Base-by-base conservation (phyloP, 2,329 filamentous ascomycete genomes). In the Biscogniauxia mediterranea region DNA sequence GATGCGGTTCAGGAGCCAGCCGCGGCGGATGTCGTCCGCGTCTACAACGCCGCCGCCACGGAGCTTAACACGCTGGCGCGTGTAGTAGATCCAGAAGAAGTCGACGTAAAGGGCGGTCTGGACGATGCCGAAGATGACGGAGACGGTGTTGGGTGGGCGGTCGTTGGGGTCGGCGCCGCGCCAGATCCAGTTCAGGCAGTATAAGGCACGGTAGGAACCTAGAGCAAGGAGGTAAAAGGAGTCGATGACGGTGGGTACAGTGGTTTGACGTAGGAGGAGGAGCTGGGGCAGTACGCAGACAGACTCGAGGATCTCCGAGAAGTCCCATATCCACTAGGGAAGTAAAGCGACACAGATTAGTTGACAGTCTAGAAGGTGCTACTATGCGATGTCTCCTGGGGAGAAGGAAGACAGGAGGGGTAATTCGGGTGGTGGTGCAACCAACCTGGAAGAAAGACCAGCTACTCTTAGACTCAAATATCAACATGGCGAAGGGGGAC, bases 41-140 rank as follows among this genome's bases (percentile, higher is more conserved):
- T 98, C 94, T 15, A 98, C 92, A 19, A 97, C 83, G 6, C 92
- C 92, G 52, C 94, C 94, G 67, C 87, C 89, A 64, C 94, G 86
- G 17, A 98, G 87, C 87, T 97, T 97, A 72, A 98, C 93, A 60
- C 93, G 87, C 79, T 97, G 94, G 65, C 94, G 86, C 11, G 90
- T 91, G 80, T 91, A 97, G 81, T 98, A 98, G 1, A 98, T 93
- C 93, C 93, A 97, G 42, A 92, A 93, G 74, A 98, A 98, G 77
- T 98, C 94, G 68, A 93, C 75, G 76, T 97, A 97, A 52, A 97
- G 85, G 1, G 90, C 88, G 0, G 93, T 97, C 79, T 98, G 94
- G 25, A 98, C 81, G 62, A 96, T 79, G 59, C 94, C 94, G 71
- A 96, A 97, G 63, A 96, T 85, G 73, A 95, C 86, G 7, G 91